Evolutionary conservation across 306 rosid genomes (phyloP), one percentile per base, ranked within the genome.

Genomic region (Cicer yamashitae): DNA sequence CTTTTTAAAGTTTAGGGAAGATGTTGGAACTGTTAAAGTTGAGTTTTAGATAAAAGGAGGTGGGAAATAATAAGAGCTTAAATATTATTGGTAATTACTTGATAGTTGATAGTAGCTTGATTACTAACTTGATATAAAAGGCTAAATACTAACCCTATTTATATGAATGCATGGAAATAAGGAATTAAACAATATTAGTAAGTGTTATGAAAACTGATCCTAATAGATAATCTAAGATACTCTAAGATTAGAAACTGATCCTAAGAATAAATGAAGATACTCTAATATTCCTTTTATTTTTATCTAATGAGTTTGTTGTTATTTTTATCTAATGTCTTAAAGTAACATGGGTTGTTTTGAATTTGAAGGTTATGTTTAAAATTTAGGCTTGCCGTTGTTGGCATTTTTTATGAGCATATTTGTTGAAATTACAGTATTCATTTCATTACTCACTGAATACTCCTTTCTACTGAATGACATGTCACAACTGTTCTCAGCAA

Each of bases 401-500:
- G 52, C 38, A n/a, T 47, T 66, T 20, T 47, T 11, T 11, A 45
- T 15, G 18, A 62, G 56, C 69, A 70, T 76, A 52, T 63, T 39
- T 73, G 22, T 56, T 76, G n/a, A 50, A 8, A 45, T 63, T 70
- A 34, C 48, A 6, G 39, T 37, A 52, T 41, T 45, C 73, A 64
- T 71, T 70, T 79, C 53, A 12, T 59, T 70, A 57, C 69, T 64
- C 30, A 25, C 64, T 67, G 74, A 61, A 51, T 51, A 48, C 48
- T 39, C 37, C 12, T 60, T 46, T 44, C 22, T 48, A 51, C 63
- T 71, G 82, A 44, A 52, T 76, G 74, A 20, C 57, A 53, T 65
- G 8, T 52, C 43, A 67, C 15, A 20, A 67, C 65, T 75, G 65
- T 58, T 38, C 74, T 79, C 99, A 94, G 99, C 99, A 94, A 94